phyloP scores from a whole-genome alignment of 169 alveolate genomes.

The Ichthyophthirius multifiliis region DNA sequence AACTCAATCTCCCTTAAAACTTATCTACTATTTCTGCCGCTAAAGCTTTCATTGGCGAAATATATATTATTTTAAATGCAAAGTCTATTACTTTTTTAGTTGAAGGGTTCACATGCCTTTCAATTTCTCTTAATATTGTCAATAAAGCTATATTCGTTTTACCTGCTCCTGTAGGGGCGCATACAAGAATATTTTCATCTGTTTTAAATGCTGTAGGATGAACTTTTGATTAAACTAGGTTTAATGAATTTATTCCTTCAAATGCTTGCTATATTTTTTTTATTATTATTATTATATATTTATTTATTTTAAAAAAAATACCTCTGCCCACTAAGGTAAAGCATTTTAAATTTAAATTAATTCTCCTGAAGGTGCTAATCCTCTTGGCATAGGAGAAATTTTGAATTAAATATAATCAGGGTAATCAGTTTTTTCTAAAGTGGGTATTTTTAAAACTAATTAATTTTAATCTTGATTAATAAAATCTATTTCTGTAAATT shows the following conservation, averaged over 20 bases:
- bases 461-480: neutral
- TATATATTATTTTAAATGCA: conserved; percentile 91
- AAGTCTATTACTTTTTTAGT: conserved; percentile 24
- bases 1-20: conserved; percentile 63
- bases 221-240: conserved; percentile 73
- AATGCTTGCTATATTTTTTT: conserved; percentile 40
- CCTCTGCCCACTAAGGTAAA: conserved; percentile 1
- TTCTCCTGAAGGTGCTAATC: neutral
- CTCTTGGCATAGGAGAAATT: neutral
- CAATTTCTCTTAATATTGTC: conserved; percentile 70
- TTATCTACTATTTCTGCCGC: conserved; percentile 89
- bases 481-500: conserved; percentile 1
- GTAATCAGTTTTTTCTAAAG: neutral
- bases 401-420: neutral
- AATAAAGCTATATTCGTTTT: conserved; percentile 87
- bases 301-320: neutral
- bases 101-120: conserved; percentile 34
- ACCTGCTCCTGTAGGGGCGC: conserved; percentile 93
- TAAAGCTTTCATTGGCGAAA: conserved; percentile 99
- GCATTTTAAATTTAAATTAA: neutral
- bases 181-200: conserved; percentile 70
- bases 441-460: neutral
- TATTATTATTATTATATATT: neutral
- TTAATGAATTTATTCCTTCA: conserved; percentile 52
- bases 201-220: conserved; percentile 69